These are phyloP conservation scores for Populus simonii DNA, from an alignment of 345 rosid species.

Conservation along the genomic window DNA sequence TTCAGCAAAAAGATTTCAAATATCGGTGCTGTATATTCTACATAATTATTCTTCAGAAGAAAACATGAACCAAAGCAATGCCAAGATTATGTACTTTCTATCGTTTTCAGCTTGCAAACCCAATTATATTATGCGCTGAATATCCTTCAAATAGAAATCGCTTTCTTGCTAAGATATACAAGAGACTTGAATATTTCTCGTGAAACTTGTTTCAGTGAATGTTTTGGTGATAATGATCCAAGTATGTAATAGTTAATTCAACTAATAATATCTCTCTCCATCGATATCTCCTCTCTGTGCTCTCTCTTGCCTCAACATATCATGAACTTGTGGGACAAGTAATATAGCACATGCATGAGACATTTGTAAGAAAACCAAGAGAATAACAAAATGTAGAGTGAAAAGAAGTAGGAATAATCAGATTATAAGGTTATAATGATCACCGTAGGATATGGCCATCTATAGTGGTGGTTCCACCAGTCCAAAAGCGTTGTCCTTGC, in stretches of 20 bases:
- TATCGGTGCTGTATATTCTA: not conserved
- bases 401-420: not conserved
- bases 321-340: not conserved
- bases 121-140: not conserved
- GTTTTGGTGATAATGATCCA: not conserved
- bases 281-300: not conserved
- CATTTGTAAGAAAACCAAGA: not conserved
- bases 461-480: slow-evolving; percentile 59
- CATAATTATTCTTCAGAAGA: not conserved
- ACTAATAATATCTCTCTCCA: not conserved
- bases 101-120: not conserved
- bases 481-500: slow-evolving; percentile 44
- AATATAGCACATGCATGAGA: not conserved
- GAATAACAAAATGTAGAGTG: not conserved
- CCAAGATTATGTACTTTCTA: not conserved
- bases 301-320: not conserved
- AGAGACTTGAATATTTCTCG: not conserved
- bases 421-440: not conserved
- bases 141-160: not conserved
- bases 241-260: not conserved
- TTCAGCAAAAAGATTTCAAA: not conserved
- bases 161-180: not conserved
- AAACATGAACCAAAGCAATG: not conserved
- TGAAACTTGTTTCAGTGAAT: not conserved
- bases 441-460: slow-evolving; percentile 83